These are phyloP conservation scores for Ophiostoma australiae DNA, from an alignment of 2,329 filamentous ascomycete species.

Conservation along the genomic window DNA sequence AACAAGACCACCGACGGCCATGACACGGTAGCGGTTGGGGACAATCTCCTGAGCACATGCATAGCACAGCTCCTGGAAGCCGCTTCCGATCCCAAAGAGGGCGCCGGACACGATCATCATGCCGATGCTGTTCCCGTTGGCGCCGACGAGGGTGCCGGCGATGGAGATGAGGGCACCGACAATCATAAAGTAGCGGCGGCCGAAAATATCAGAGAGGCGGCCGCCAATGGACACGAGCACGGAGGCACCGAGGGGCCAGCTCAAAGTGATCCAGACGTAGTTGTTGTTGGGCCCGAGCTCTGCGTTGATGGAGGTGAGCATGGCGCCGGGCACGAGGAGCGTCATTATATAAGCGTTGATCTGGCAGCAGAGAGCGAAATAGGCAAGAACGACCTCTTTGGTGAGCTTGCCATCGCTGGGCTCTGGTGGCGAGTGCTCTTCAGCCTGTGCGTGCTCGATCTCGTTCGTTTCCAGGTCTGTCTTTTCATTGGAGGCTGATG, in stretches of 20 bases:
- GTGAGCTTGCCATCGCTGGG: slow-evolving; percentile 21
- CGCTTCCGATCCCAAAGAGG: slow-evolving; percentile 23
- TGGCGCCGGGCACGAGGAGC: slow-evolving; percentile 31
- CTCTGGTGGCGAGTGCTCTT: not conserved
- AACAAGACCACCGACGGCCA: slow-evolving; percentile 23
- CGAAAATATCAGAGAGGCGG: slow-evolving; percentile 23
- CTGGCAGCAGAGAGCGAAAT: slow-evolving; percentile 25
- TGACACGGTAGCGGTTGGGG: slow-evolving; percentile 24
- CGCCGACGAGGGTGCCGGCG: slow-evolving; percentile 21
- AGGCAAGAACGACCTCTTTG: slow-evolving; percentile 22
- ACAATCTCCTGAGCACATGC: slow-evolving; percentile 23
- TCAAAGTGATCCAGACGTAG: slow-evolving; percentile 36
- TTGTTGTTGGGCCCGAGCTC: slow-evolving; percentile 35
- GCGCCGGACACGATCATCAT: slow-evolving; percentile 23
- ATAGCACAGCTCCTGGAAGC: slow-evolving; percentile 36
- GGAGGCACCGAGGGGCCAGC: slow-evolving; percentile 32
- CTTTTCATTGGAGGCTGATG: slow-evolving; percentile 31
- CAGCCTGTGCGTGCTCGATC: slow-evolving; percentile 5
- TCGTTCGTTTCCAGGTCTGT: slow-evolving; percentile 12
- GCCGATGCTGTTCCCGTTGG: slow-evolving; percentile 21
- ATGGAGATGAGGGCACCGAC: slow-evolving; percentile 21
- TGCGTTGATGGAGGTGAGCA: slow-evolving; percentile 35
- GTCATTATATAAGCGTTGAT: slow-evolving; percentile 31
- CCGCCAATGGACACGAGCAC: slow-evolving; percentile 28
- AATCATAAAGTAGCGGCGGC: slow-evolving; percentile 24